A percentile compares a stretch with the other conserved stretches of the same genome.
These are phyloP conservation scores for Urochloa ruziziensis DNA, from an alignment of 176 grass and related monocot genomes.

Conservation along the genomic window DNA sequence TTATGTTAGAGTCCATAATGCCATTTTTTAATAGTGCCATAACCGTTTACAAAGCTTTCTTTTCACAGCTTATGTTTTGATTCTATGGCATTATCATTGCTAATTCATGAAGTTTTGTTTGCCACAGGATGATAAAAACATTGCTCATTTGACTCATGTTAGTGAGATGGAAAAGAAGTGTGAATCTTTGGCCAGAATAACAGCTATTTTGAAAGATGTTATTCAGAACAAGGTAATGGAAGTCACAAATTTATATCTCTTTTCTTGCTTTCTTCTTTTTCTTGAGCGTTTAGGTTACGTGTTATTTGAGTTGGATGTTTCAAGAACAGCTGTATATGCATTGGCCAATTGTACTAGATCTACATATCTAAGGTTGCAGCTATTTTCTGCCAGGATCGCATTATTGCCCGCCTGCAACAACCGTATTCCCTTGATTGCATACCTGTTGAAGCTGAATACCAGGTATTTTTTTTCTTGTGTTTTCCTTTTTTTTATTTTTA, in stretches of 20 bases:
- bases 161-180: conserved; percentile 99
- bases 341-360: neutral
- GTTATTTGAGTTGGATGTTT: neutral
- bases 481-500: conserved; percentile 1
- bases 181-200: conserved; percentile 93
- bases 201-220: conserved; percentile 98
- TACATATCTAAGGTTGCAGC: neutral
- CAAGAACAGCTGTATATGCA: neutral
- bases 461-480: conserved; percentile 40
- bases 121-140: conserved; percentile 93
- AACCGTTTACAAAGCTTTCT: neutral
- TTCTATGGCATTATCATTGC: neutral
- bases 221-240: conserved; percentile 96
- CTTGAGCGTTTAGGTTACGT: neutral
- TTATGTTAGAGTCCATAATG: conserved; percentile 13
- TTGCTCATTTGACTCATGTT: conserved; percentile 95
- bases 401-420: conserved; percentile 96
- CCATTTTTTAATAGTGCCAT: too few relatives aligned
- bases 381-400: conserved; percentile 76
- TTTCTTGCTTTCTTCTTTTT: too few relatives aligned
- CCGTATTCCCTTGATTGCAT: conserved; percentile 99
- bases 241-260: neutral
- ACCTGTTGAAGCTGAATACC: conserved; percentile 98
- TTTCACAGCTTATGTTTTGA: conserved; percentile 6
- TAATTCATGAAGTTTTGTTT: conserved; percentile 27